A percentile compares a stretch with the other conserved stretches of the same genome.
These are phyloP conservation scores for Ophiostoma ips DNA, from an alignment of 2,329 filamentous ascomycete genomes.

Conservation along the genomic window DNA sequence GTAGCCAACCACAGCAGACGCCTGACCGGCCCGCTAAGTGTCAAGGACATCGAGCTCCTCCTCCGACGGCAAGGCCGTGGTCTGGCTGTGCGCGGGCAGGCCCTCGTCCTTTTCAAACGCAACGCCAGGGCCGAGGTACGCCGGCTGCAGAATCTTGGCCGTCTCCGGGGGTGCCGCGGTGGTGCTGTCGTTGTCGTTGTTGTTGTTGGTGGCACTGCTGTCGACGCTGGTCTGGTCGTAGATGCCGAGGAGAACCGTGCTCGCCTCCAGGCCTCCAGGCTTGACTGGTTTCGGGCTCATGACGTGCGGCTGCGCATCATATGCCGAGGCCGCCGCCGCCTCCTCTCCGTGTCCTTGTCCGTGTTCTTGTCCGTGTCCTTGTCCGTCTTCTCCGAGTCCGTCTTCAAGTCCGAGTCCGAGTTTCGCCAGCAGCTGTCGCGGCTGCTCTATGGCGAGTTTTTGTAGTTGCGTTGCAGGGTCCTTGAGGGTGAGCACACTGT, in stretches of 20 bases:
- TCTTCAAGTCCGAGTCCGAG: slow-evolving; percentile 24
- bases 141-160: slow-evolving; percentile 26
- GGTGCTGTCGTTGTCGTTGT: neutral
- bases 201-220: slow-evolving; percentile 9
- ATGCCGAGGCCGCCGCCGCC: slow-evolving; percentile 23
- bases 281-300: slow-evolving; percentile 25
- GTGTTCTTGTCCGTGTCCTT: slow-evolving; percentile 18
- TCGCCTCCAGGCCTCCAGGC: slow-evolving; percentile 15
- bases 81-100: slow-evolving; percentile 20
- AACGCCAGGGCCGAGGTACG: slow-evolving; percentile 35
- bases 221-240: slow-evolving; percentile 12
- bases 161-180: neutral
- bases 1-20: too few species aligned
- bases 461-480: slow-evolving; percentile 58
- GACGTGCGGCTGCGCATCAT: slow-evolving; percentile 26
- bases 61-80: slow-evolving; percentile 25
- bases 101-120: slow-evolving; percentile 39
- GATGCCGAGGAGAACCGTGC: slow-evolving; percentile 15
- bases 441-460: slow-evolving; percentile 53
- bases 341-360: neutral
- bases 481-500: slow-evolving; percentile 37
- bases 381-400: slow-evolving; percentile 5
- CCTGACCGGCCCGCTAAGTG: slow-evolving; percentile 16
- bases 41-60: slow-evolving; percentile 29
- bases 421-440: slow-evolving; percentile 43